Base-by-base conservation (phyloP, 345 rosid species). In the Euphorbia lathyris region DNA sequence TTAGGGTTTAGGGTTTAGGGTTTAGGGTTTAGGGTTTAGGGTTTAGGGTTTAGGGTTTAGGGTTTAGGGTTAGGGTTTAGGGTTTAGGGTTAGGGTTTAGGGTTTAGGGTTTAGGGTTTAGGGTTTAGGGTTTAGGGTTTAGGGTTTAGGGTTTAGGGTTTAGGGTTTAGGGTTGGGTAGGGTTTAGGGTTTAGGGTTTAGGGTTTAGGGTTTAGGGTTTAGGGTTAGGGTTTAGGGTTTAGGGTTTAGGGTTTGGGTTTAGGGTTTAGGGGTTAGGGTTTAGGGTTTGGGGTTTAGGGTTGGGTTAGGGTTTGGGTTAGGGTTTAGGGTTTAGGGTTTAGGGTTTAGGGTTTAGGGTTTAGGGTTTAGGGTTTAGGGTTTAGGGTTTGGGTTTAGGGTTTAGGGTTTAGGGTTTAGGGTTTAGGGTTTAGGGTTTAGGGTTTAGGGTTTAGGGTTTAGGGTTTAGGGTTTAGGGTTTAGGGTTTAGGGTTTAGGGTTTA, bases 371-470 rank as follows among this genome's bases (percentile, higher is more conserved):
- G 64, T 69, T 69, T 36, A 40, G 72, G 73, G 53, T 69, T 69
- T 22, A 23, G 73, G 65, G 45, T 69, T 69, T 40, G 73, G 65
- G 73, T 56, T 69, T 69, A 43, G 65, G 72, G 71, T 50, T 67
- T 67, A 50, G 71, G 71, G 71, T 50, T 67, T 69, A 58, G 72
- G 72, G 72, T 58, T 69, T 58, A 68, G 65, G 72, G 72, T 69
- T 69, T 69, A 56, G 72, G 65, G 72, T 67, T 38, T 58, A 58
- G 72, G 72, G 72, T 69, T 69, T 56, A 43, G 72, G 72, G 64
- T 50, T 69, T 56, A 43, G 65, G 72, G 50, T 69, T 69, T 56
- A 27, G 72, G 72, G 63, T 56, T 57, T 19, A 42, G 64, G 72
- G 72, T 53, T 69, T 43, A n/a, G 53, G 64, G 56, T 23, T 69